Evolutionary conservation across 257 asterid species (phyloP).

Genomic region (Salvia splendens): DNA sequence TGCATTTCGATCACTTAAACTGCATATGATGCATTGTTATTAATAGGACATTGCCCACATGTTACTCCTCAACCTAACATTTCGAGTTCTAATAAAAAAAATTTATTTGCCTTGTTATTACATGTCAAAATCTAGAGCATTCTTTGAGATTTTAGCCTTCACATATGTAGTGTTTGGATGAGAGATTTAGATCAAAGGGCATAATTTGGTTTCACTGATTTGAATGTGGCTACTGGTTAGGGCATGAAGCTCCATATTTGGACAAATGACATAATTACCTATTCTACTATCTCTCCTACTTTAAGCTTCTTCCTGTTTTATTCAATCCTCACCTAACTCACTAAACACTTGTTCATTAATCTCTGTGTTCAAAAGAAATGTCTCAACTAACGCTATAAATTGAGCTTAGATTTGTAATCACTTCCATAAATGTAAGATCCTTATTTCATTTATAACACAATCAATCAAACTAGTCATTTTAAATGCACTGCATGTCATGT

Average conservation of each 20-base stretch:
- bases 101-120: neutral
- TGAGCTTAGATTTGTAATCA: too few relatives aligned
- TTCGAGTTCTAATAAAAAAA: too few relatives aligned
- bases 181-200: neutral
- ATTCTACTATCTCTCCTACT: too few relatives aligned
- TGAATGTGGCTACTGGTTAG: neutral
- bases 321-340: too few relatives aligned
- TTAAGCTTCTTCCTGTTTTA: too few relatives aligned
- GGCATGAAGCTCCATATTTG: neutral
- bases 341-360: too few relatives aligned
- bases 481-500: neutral
- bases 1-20: slow-evolving; percentile 12
- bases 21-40: slow-evolving; percentile 6
- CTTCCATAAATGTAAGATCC: too few relatives aligned
- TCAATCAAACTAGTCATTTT: too few relatives aligned
- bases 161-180: neutral
- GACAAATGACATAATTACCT: neutral
- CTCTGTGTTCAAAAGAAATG: too few relatives aligned
- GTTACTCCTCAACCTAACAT: slow-evolving; percentile 10
- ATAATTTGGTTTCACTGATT: slow-evolving; percentile 3
- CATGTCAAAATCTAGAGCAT: neutral
- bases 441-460: too few relatives aligned
- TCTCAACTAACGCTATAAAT: too few relatives aligned
- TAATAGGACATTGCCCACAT: too few relatives aligned
- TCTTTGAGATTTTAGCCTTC: neutral